Conservation (phyloP, 2,329 filamentous ascomycete species). For the Sporothrix variecibatus region DNA sequence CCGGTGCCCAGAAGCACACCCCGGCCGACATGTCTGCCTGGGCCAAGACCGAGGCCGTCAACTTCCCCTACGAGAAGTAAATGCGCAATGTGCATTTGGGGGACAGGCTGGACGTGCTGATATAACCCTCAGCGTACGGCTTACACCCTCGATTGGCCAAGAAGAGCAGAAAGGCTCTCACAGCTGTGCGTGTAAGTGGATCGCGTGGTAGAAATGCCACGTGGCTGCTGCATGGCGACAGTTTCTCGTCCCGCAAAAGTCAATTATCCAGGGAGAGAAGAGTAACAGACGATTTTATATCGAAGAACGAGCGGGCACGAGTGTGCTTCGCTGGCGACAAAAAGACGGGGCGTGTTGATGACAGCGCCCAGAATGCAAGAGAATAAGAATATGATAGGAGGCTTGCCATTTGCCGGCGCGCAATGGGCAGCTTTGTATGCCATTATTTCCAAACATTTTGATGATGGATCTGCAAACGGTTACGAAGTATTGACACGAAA, state of each 20-base stretch:
- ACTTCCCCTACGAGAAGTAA: slow-evolving; percentile 39
- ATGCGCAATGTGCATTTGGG: background rate
- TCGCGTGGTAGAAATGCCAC: background rate
- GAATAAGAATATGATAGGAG: slow-evolving; percentile 1
- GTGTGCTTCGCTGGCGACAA: background rate
- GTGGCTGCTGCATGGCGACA: background rate
- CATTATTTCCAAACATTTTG: background rate
- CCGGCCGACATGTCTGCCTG: slow-evolving; percentile 41
- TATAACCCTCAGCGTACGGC: background rate
- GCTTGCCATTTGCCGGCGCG: background rate
- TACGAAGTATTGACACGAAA: slow-evolving; percentile 10
- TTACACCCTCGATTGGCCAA: background rate
- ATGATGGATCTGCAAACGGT: slow-evolving; percentile 3
- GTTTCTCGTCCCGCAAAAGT: background rate
- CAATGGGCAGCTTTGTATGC: slow-evolving; percentile 13
- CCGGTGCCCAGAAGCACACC: slow-evolving; percentile 55
- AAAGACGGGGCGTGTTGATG: background rate
- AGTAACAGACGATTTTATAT: background rate
- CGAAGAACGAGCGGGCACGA: background rate
- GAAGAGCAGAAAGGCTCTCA: background rate
- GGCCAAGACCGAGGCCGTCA: slow-evolving; percentile 37
- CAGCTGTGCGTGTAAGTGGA: background rate
- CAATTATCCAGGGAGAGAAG: background rate
- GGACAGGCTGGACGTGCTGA: background rate
- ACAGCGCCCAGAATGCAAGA: background rate